phyloP scores from a whole-genome alignment of 164 flowering plant species.

The Pachysandra terminalis region DNA sequence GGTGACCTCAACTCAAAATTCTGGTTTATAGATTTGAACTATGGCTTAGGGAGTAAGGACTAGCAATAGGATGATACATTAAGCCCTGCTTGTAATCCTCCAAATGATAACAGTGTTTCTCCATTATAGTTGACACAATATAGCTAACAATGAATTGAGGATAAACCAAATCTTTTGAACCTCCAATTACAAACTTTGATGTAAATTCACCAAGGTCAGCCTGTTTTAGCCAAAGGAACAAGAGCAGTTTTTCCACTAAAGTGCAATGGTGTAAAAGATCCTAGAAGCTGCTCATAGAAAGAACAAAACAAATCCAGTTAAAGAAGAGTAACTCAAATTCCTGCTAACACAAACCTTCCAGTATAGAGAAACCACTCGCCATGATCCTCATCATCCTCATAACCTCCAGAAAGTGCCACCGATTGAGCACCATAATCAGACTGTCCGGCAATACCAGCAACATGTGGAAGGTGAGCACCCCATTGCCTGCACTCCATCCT shows the following conservation, averaged over 20 bases:
- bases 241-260: background rate
- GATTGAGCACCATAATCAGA: slow-evolving; percentile 73
- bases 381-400: slow-evolving; percentile 83
- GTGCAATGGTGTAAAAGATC: background rate
- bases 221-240: background rate
- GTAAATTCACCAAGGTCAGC: background rate
- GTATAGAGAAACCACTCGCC: slow-evolving; percentile 98
- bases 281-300: background rate
- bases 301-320: background rate
- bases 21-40: background rate
- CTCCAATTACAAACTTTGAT: background rate
- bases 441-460: slow-evolving; percentile 85
- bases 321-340: background rate
- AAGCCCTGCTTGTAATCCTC: background rate
- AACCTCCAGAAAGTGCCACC: slow-evolving; percentile 89
- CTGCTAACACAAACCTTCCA: slow-evolving; percentile 55
- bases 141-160: background rate
- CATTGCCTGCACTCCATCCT: slow-evolving; percentile 82
- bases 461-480: slow-evolving; percentile 80
- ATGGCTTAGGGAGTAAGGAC: background rate
- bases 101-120: background rate
- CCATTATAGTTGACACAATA: background rate
- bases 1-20: background rate
- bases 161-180: background rate
- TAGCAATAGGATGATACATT: background rate